Evolutionary conservation across 176 grass and related monocot genomes (phyloP), one percentile per base, ranked within the genome.

Genomic region (Oryza meyeriana): DNA sequence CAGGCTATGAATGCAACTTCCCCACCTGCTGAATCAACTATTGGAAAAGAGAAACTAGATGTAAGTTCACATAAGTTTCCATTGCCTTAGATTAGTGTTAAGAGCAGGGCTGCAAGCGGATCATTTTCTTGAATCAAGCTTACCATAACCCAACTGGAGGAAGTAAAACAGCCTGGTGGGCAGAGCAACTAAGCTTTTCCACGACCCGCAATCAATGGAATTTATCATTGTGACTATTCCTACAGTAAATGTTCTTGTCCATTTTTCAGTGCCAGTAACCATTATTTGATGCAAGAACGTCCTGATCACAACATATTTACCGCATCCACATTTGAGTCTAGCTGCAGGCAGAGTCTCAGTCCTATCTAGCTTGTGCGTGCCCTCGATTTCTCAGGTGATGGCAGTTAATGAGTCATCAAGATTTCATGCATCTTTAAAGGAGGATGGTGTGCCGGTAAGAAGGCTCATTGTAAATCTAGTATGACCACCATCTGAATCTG

Each of bases 371-470:
- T 29, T 72, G 29, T 79, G 28, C 7, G 10, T 64, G 24, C 5
- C 50, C 18, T 71, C 24, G 16, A 63, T 85, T 87, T 33, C 33
- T 63, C 62, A 93, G 91, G 85, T 83, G 42, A 85, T 90, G 87
- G 85, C 81, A 26, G 65, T 87, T 57, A 78, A 12, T 2, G 91
- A 89, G 73, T 87, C 87, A 65, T 87, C 87, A 44, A 89, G 91
- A 67, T 80, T 89, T 20, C 69, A 79, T 36, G 66, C 81, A 44
- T 87, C 84, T 39, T 81, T 93, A 48, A 89, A 74, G 77, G 84
- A 92, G 79, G 72, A 84, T 81, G 75, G 74, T 32, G 84, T 76
- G 5, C 71, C 77, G 41, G 25, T 74, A 57, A 81, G 78, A 82
- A 89, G 87, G 33, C 3, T 50, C 5, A 10, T 50, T 50, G 17